Base-by-base conservation (phyloP, 169 alveolate genomes). In the Eimeria sp. region DNA sequence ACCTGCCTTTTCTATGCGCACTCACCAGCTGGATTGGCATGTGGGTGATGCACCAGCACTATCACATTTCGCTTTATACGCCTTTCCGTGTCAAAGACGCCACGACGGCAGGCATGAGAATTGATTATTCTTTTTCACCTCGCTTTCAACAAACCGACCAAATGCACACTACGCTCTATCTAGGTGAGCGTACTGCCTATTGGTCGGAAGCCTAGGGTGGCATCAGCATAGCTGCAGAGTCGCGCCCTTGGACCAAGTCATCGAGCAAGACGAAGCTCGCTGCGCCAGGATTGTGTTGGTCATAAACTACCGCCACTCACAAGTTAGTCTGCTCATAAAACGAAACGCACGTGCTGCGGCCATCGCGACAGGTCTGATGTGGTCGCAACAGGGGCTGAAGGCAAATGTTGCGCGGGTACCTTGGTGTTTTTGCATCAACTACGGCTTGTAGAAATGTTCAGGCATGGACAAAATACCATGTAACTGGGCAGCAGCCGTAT, bases 261-360 rank as follows among this genome's bases (percentile, higher is more conserved):
- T 54, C 60, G 11, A 11, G 11, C 6, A 54, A 54, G 60, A 54
- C 11, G 11, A 54, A 54, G 11, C 11, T 54, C 60, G 60, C 60
- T 11, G 76, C 13, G 76, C 40, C 76, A 27, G 43, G 76, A 27
- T 18, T 27, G 43, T 1, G 33, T 64, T n/a, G 43, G 6, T 64
- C 76, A 27, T 3, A n/a, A 3, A 4, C 14, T 40, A 64, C 27
- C 76, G 6, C 6, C 76, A 4, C 40, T 13, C 23, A 64, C 40
- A 64, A 27, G 27, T 25, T 4, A 40, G 13, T 25, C 43, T 64
- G 9, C 76, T 64, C 16, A 9, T 14, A 64, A 23, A n/a, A 25
- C 43, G 4, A 20, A 64, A 64, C 76, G 16, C 76, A 64, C 76
- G 76, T 64, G 76, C 76, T 64, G 33, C 76, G 76, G 76, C 76